phyloP scores from a whole-genome alignment of 83 land plant species.

The Isoetes engelmannii region DNA sequence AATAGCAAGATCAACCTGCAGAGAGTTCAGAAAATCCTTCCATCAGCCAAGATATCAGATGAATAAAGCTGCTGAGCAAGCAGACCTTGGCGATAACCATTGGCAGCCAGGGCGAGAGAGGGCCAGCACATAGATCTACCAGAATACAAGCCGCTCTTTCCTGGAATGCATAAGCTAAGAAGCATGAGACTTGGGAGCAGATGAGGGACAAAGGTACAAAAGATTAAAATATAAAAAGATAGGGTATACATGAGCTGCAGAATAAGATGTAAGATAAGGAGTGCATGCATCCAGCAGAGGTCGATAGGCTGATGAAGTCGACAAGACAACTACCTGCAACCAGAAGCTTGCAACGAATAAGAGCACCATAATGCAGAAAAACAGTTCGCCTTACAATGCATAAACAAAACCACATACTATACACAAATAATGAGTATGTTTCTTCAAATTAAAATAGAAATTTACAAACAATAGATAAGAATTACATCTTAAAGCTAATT shows the following conservation, averaged over 20 bases:
- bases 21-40: slow-evolving; percentile 7
- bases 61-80: background rate
- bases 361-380: background rate
- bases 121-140: slow-evolving; percentile 78
- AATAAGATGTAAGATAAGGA: slow-evolving; percentile 74
- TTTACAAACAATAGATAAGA: background rate
- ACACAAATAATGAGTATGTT: no score
- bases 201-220: no score
- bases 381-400: slow-evolving; percentile 4
- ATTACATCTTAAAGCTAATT: background rate
- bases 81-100: slow-evolving; percentile 74
- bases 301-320: slow-evolving; percentile 51
- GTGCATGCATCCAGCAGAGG: slow-evolving; percentile 79
- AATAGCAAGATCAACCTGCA: slow-evolving; percentile 71
- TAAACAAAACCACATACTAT: background rate
- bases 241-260: slow-evolving; percentile 66
- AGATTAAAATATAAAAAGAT: background rate
- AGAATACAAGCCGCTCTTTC: slow-evolving; percentile 81
- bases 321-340: slow-evolving; percentile 64
- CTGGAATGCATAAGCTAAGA: slow-evolving; percentile 24
- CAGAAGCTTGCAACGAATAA: background rate
- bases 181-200: no score
- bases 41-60: no score
- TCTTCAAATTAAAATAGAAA: background rate
- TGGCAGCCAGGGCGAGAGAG: slow-evolving; percentile 75